Percentiles rank a stretch among this genome's conserved stretches.
Evolutionary conservation across 306 rosid species (phyloP).

Genomic region (Ziziphus jujuba): DNA sequence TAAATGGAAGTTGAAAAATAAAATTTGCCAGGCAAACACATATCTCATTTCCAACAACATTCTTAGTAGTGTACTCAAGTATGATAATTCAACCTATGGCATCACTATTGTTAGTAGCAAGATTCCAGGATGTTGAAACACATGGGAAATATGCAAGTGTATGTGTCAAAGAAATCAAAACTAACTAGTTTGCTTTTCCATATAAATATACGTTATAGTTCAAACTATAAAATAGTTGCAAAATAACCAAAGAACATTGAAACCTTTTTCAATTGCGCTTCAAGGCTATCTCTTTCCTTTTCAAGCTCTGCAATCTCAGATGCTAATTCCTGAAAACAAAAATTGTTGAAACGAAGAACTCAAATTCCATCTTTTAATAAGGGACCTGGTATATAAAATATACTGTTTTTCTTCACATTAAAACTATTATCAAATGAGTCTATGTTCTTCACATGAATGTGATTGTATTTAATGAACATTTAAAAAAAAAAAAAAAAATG

Average conservation of each 20-base stretch:
- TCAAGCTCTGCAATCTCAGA: slow-evolving; percentile 80
- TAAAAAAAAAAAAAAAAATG: neutral
- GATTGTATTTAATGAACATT: too few species aligned
- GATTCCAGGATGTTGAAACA: too few species aligned
- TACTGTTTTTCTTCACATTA: neutral
- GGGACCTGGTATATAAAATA: slow-evolving; percentile 19
- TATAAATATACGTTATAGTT: neutral
- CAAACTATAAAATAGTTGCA: too few species aligned
- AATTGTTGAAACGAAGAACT: slow-evolving; percentile 23
- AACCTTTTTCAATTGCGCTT: slow-evolving; percentile 89
- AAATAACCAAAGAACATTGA: neutral
- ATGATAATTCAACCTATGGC: too few species aligned
- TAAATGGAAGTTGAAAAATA: too few species aligned
- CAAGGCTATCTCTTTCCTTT: slow-evolving; percentile 78
- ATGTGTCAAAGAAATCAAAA: neutral
- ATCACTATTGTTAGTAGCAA: too few species aligned
- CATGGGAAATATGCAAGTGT: too few species aligned
- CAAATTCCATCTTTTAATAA: slow-evolving; percentile 13
- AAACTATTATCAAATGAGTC: neutral
- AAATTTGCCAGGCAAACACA: too few species aligned
- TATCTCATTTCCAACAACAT: too few species aligned
- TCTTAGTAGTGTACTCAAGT: too few species aligned
- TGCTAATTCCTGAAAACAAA: slow-evolving; percentile 63
- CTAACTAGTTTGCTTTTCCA: neutral
- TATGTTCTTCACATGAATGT: neutral